Evolutionary conservation across 345 rosid species (phyloP).

Genomic region (Psidium guajava): DNA sequence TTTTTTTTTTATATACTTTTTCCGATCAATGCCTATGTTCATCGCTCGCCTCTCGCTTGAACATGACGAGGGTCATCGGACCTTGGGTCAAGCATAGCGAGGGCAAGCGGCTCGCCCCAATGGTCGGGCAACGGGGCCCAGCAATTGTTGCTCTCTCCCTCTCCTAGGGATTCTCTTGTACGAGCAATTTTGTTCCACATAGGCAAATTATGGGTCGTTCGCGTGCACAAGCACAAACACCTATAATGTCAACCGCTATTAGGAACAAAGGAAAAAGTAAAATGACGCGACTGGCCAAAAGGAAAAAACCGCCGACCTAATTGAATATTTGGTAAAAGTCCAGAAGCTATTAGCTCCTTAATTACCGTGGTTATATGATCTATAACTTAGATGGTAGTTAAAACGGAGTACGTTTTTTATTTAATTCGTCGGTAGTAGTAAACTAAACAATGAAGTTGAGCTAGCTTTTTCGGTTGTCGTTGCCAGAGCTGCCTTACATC

Average conservation of each 20-base stretch:
- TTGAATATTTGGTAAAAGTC: neutral
- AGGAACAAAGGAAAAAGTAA: neutral
- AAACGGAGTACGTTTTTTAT: neutral
- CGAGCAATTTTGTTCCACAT: no score
- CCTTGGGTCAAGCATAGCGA: neutral
- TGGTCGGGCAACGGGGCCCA: no score
- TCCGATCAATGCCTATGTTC: no score
- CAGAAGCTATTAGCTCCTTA: neutral
- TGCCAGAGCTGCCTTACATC: neutral
- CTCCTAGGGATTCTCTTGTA: no score
- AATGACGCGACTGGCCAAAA: fast-evolving
- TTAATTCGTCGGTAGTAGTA: neutral
- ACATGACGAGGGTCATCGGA: neutral
- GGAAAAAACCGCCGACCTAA: fast-evolving
- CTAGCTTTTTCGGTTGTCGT: no score
- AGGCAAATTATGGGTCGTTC: no score
- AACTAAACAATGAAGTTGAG: neutral
- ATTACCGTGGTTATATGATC: neutral
- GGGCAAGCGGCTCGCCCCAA: fast-evolving
- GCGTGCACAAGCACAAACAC: no score
- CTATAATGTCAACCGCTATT: neutral
- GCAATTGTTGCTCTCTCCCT: no score
- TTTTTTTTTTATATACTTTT: no score
- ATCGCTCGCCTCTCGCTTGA: no score
- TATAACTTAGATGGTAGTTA: fast-evolving